A percentile compares a stretch with the other conserved stretches of the same genome.
phyloP scores from a whole-genome alignment of 768 basidiomycete genomes.

The Lepiota venenata region DNA sequence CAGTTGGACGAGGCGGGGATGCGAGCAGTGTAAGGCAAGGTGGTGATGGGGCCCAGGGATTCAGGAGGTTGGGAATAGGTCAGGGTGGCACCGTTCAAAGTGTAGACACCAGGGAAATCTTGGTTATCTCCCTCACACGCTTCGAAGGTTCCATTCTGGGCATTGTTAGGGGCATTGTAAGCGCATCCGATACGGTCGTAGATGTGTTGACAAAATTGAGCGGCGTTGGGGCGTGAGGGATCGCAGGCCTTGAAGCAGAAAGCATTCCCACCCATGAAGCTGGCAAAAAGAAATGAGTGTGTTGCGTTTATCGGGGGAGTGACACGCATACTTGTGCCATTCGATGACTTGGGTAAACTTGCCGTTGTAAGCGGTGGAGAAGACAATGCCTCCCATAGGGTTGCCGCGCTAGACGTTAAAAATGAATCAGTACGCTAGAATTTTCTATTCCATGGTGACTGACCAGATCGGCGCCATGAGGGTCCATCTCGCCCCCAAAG shows the following conservation, averaged over 20 bases:
- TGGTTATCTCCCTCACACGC: slow-evolving; percentile 66
- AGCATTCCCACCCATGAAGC: slow-evolving; percentile 63
- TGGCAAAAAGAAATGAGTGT: slow-evolving; percentile 20
- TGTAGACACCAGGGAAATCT: slow-evolving; percentile 52
- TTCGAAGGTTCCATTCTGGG: slow-evolving; percentile 57
- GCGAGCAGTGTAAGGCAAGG: slow-evolving; percentile 32
- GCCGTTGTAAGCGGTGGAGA: slow-evolving; percentile 50
- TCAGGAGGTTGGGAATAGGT: slow-evolving; percentile 40
- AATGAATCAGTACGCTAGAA: slow-evolving; percentile 9
- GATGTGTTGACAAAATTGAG: slow-evolving; percentile 64
- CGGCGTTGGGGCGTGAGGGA: slow-evolving; percentile 44
- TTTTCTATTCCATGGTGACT: slow-evolving; percentile 9
- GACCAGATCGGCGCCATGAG: slow-evolving; percentile 63
- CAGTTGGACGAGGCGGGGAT: slow-evolving; percentile 38
- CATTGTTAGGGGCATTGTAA: slow-evolving; percentile 70
- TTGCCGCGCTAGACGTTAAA: slow-evolving; percentile 75
- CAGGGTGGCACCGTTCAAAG: slow-evolving; percentile 29
- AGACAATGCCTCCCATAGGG: slow-evolving; percentile 70
- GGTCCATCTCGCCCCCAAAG: slow-evolving; percentile 76
- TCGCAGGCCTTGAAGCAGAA: slow-evolving; percentile 80
- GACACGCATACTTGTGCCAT: slow-evolving; percentile 58
- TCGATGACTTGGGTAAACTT: slow-evolving; percentile 53
- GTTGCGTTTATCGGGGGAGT: too few relatives aligned
- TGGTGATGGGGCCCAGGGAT: slow-evolving; percentile 31
- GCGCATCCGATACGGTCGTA: slow-evolving; percentile 72